phyloP scores from a whole-genome alignment of 163 green algal species.

The Scenedesmus sp. region DNA sequence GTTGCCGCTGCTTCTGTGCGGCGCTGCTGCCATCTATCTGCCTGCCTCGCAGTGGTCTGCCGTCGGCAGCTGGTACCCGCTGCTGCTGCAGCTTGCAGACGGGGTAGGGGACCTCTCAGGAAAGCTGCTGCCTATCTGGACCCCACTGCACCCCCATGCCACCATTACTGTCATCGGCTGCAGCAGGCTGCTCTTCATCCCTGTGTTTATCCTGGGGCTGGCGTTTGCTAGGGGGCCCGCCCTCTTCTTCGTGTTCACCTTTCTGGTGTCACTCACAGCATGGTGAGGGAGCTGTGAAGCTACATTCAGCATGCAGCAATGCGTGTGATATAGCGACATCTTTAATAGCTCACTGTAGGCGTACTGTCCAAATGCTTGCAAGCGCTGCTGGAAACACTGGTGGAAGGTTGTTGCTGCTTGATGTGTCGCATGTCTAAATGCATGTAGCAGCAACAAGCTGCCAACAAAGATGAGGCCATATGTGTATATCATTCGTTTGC shows the following conservation, averaged over 20 bases:
- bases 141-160: neutral
- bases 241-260: neutral
- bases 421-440: too few relatives aligned
- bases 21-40: too few relatives aligned
- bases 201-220: neutral
- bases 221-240: neutral
- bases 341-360: too few relatives aligned
- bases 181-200: neutral
- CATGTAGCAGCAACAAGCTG: too few relatives aligned
- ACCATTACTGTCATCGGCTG: neutral
- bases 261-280: neutral
- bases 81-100: neutral
- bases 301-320: too few relatives aligned
- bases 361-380: too few relatives aligned
- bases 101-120: slow-evolving; percentile 9
- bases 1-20: too few relatives aligned
- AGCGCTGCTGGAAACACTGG: too few relatives aligned
- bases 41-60: neutral
- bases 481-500: too few relatives aligned
- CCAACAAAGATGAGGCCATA: too few relatives aligned
- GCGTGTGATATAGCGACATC: too few relatives aligned
- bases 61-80: slow-evolving; percentile 8
- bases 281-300: neutral
- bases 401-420: too few relatives aligned
- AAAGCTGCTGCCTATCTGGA: slow-evolving; percentile 6